Base-by-base conservation (phyloP, 139 green algal species). In the Medakamo hakoo region DNA sequence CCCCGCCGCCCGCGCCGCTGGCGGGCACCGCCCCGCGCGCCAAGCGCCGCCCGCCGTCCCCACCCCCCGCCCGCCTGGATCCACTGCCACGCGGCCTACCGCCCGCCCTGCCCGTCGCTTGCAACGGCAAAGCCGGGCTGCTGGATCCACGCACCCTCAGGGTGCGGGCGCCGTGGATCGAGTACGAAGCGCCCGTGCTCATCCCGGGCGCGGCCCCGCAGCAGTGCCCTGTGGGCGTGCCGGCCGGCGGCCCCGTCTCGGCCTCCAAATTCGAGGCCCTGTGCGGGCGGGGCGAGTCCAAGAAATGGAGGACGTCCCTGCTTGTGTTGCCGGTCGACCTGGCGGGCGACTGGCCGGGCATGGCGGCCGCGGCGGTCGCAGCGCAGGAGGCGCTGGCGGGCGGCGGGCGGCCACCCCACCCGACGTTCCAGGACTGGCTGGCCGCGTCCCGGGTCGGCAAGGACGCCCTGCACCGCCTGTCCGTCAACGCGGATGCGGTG, bases 271-370 rank as follows among this genome's bases (percentile, higher is more conserved):
- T 71, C 49, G 66, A 71, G 26, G 55, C 27, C 4, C 22, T 90
- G 22, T 86, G 80, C 57, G 87, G 87, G 27, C 82, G 80, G 68
- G 82, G 73, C 0, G 79, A 89, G 20, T 81, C 87, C 55, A 95
- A 92, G 73, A 95, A 95, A 71, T 95, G 87, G 87, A 92, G 91
- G 79, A 70, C 32, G 56, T 87, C 74, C 63, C 55, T 95, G 40
- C 9, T 16, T 21, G 40, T 52, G n/a, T n/a, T n/a, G n/a, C n/a
- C n/a, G n/a, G n/a, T n/a, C n/a, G n/a, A n/a, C n/a, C n/a, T n/a
- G n/a, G n/a, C n/a, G n/a, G n/a, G n/a, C n/a, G n/a, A n/a, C n/a
- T n/a, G n/a, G n/a, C n/a, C n/a, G n/a, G n/a, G n/a, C n/a, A n/a
- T n/a, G n/a, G n/a, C n/a, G n/a, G n/a, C n/a, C n/a, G n/a, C n/a